Evolutionary conservation across 768 basidiomycete genomes (phyloP), one percentile per base, ranked within the genome.

Genomic region (Hydnomerulius pinastri): DNA sequence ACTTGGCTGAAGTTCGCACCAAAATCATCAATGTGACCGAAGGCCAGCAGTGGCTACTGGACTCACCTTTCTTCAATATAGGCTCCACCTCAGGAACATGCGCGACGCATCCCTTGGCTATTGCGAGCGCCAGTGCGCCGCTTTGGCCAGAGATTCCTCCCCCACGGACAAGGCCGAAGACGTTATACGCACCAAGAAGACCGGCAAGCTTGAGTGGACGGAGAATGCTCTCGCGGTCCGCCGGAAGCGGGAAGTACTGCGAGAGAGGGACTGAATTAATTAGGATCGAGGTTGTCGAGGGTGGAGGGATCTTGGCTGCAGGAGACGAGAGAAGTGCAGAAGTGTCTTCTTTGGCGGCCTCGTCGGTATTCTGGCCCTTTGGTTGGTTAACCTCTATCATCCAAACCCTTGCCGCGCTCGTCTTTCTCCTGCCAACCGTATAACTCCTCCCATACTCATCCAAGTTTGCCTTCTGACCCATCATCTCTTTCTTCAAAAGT

Each of bases 111-210:
- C 82, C 90, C 62, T 86, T 86, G 7, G 88, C 78, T 51, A 92
- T 83, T 32, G 85, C 91, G 51, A 86, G 79, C 1, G 85, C 82
- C 20, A 95, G 71, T 4, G 94, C 94, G 15, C 87, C 92, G n/a
- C 92, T 87, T 65, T 98, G 94, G 2, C 95, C 93, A 0, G 89
- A 87, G n/a, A 81, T 85, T 1, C 96, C 96, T 12, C 95, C 95
- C 4, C 93, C 93, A 24, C 90, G 77, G 27, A 83, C 83, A 32
- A 93, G 75, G 12, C 86, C 80, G 46, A 86, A 86, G 4, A 85
- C 64, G 48, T 86, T 98, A 75, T 85, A 98, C 23, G 85, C 89
- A 17, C 93, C 93, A 10, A 98, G 69, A 23, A 87, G 73, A 18
- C 92, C 91, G 0, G 92, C 82, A 20, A 98, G 72, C 59, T 87